Evolutionary conservation across 2,329 filamentous ascomycete genomes (phyloP), one percentile per base, ranked within the genome.

Genomic region (Gliomastix tumulicola): DNA sequence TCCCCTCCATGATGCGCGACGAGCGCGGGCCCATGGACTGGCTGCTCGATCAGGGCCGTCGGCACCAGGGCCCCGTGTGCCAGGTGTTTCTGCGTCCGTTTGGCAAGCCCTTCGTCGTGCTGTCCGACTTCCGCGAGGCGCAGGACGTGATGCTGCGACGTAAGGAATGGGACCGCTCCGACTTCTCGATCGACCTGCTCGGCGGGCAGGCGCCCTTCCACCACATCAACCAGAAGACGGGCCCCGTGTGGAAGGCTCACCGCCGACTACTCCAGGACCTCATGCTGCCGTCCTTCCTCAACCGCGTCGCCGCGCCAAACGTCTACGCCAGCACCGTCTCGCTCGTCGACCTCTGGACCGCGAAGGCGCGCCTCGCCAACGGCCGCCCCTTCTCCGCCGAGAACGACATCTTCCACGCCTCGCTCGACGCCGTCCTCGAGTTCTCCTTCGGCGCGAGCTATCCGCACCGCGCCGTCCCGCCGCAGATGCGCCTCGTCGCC

Each of bases 11-110:
- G 34, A 19, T 38, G 21, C 30, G 23, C 18, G 38, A 44, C 19
- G 22, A 19, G 21, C 19, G 21, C 6, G 35, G 36, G 11, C 38
- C 38, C 22, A 32, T 40, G 21, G 39, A 42, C n/a, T 47, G 45
- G 54, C 48, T 57, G 37, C 43, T 56, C 41, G 50, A 45, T 50
- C 34, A 56, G 21, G 28, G 36, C 9, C 50, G 8, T 53, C 53
- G 50, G 9, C 54, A 61, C 32, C 43, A 60, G 6, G 59, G 57
- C 10, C 64, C 67, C 1, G 56, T 74, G 39, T 48, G 63, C 6
- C 71, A 76, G 44, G 49, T 66, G 6, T 74, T 73, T 46, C 47
- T 70, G 36, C 50, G 53, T 7, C 68, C 69, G 1, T 55, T 69
- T 13, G 42, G 45, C 2, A 53, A 51, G 20, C 71, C 69, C 3